Base-by-base conservation (phyloP, 805 yeast genomes). In the Saccharomycopsis lassenensis region DNA sequence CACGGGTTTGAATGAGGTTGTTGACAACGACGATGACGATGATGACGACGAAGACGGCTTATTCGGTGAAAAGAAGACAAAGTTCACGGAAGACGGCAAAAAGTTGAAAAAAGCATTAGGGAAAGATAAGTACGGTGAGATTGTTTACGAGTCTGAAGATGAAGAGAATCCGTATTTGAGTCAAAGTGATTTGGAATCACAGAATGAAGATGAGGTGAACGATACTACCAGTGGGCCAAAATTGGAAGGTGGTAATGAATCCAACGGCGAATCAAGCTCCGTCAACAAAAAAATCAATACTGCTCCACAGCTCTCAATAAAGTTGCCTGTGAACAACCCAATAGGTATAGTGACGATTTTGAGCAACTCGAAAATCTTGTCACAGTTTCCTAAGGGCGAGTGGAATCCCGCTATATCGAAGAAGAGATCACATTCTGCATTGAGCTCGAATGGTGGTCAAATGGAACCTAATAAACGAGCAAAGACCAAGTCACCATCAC, bases 11-110 rank as follows among this genome's bases (percentile, higher is more conserved):
- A 48, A 45, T 61, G 69, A 70, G 32, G 57, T 62, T 21, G 74
- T 71, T 36, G 86, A 78, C 23, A 77, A 67, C 22, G 71, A 69
- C 33, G 74, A 63, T 17, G 77, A 63, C n/a, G 74, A 69, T 12
- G 80, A 73, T 36, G 75, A 72, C 29, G 61, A 74, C 40, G 85
- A 78, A 48, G n/a, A n/a, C n/a, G n/a, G n/a, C n/a, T n/a, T n/a
- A n/a, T n/a, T n/a, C n/a, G n/a, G n/a, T n/a, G 94, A 83, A 45
- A 82, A 73, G 40, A 74, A 76, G 19, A 75, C 84, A 53, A 76
- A 75, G 51, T 82, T 86, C 31, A 95, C 87, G 57, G 84, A 81
- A 51, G 95, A 85, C 55, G 96, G 97, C 47, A 78, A 77, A 52
- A 80, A 78, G 52, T 70, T 89, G 42, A 74, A 85, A 48, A 81